phyloP scores from a whole-genome alignment of 2,329 filamentous ascomycete genomes.

The Trichoderma arundinaceum region DNA sequence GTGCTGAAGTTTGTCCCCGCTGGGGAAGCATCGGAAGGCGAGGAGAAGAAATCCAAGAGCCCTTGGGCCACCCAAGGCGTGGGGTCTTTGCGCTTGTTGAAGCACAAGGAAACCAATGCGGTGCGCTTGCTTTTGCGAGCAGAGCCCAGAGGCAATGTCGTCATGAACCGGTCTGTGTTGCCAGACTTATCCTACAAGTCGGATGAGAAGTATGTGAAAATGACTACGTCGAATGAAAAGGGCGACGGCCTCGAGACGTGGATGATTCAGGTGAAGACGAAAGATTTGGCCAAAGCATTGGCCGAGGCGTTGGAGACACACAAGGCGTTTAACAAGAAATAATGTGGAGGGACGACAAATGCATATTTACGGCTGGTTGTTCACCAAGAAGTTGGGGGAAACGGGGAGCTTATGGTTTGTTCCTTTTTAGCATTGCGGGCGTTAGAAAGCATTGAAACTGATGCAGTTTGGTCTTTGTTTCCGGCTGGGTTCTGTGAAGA shows the following conservation, averaged over 20 bases:
- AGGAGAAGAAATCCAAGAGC: slow-evolving; percentile 56
- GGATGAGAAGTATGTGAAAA: slow-evolving; percentile 64
- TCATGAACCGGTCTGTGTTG: slow-evolving; percentile 72
- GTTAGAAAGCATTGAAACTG: slow-evolving; percentile 33
- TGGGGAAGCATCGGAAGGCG: slow-evolving; percentile 53
- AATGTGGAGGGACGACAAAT: slow-evolving; percentile 37
- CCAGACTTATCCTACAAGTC: slow-evolving; percentile 66
- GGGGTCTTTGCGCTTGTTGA: slow-evolving; percentile 73
- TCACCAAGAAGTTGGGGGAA: slow-evolving; percentile 14
- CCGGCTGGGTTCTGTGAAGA: slow-evolving; percentile 28
- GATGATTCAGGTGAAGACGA: slow-evolving; percentile 73
- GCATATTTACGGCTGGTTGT: slow-evolving; percentile 19
- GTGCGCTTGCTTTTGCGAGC: slow-evolving; percentile 73
- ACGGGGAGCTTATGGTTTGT: slow-evolving; percentile 14
- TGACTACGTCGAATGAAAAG: slow-evolving; percentile 62
- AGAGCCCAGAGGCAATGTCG: slow-evolving; percentile 75
- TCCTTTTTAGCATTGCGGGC: slow-evolving; percentile 34
- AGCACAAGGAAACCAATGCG: slow-evolving; percentile 71
- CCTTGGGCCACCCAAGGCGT: slow-evolving; percentile 74
- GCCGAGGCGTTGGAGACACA: slow-evolving; percentile 58
- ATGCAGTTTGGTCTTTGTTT: slow-evolving; percentile 16
- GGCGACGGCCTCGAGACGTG: slow-evolving; percentile 69
- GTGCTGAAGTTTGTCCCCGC: slow-evolving; percentile 65
- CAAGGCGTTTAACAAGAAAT: slow-evolving; percentile 62
- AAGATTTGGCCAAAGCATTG: slow-evolving; percentile 61